Percentiles rank a stretch among this genome's conserved stretches.
Conservation (phyloP, 352 stramenopile genomes). For the Detonula confervacea region DNA sequence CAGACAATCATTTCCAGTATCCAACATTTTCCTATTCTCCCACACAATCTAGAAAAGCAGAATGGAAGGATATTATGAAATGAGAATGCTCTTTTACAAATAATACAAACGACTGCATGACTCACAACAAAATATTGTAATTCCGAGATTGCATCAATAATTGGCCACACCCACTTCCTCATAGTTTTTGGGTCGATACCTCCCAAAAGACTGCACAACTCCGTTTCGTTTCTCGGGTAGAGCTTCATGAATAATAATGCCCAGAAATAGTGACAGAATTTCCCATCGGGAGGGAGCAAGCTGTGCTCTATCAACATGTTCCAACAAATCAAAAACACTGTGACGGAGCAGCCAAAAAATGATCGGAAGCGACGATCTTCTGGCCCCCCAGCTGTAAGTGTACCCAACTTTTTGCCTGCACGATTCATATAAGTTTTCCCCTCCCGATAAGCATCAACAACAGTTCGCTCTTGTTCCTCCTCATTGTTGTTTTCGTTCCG, state of each 20-base stretch:
- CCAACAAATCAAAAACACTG: background rate
- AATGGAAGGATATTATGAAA: slow-evolving; percentile 7
- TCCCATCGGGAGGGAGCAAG: background rate
- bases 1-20: slow-evolving; percentile 26
- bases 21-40: slow-evolving; percentile 20
- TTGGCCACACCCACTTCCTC: slow-evolving; percentile 16
- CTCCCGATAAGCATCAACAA: slow-evolving; percentile 3
- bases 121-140: slow-evolving; percentile 29
- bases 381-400: background rate
- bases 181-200: slow-evolving; percentile 28
- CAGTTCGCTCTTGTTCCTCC: background rate
- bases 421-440: background rate
- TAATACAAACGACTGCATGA: slow-evolving; percentile 4
- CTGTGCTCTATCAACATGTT: background rate
- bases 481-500: background rate
- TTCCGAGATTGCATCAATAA: slow-evolving; percentile 25
- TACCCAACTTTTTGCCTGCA: background rate
- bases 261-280: slow-evolving; percentile 14
- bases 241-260: slow-evolving; percentile 20
- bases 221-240: slow-evolving; percentile 14
- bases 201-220: slow-evolving; percentile 7
- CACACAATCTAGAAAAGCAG: slow-evolving; percentile 10
- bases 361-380: slow-evolving; percentile 16
- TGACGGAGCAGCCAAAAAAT: slow-evolving; percentile 5
- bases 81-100: background rate